These are phyloP conservation scores for Aspergillus olivimuriae DNA, from an alignment of 495 filamentous ascomycete genomes.

Conservation along the genomic window DNA sequence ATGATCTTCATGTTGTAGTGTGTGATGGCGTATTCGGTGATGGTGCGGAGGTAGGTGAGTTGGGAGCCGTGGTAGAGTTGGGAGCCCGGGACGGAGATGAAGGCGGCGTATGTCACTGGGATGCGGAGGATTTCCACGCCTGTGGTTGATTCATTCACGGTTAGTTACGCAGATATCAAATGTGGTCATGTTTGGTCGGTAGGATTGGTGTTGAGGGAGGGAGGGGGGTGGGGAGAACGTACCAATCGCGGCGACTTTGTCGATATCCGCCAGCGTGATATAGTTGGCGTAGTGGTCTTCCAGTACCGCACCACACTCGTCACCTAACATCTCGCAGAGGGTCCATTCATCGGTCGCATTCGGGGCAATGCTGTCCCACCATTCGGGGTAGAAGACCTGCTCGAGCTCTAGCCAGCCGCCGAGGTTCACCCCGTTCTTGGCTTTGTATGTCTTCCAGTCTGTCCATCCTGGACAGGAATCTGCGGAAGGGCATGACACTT, in stretches of 20 bases:
- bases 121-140: neutral
- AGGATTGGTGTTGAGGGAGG: no score
- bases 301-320: neutral
- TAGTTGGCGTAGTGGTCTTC: neutral
- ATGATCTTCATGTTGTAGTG: neutral
- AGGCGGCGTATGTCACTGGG: neutral
- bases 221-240: no score
- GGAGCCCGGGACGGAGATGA: neutral
- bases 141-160: neutral
- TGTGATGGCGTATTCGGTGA: neutral
- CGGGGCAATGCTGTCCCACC: neutral
- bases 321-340: neutral
- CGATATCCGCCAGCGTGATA: neutral
- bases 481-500: neutral
- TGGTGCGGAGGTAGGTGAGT: neutral
- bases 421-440: neutral
- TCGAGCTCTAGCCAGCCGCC: neutral
- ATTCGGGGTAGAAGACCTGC: neutral
- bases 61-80: neutral
- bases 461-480: neutral
- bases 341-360: neutral
- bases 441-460: neutral
- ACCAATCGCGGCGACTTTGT: neutral
- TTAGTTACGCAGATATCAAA: neutral
- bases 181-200: no score